phyloP scores from a whole-genome alignment of 1,284 basidiomycete genomes.

The Peniophora sp. region DNA sequence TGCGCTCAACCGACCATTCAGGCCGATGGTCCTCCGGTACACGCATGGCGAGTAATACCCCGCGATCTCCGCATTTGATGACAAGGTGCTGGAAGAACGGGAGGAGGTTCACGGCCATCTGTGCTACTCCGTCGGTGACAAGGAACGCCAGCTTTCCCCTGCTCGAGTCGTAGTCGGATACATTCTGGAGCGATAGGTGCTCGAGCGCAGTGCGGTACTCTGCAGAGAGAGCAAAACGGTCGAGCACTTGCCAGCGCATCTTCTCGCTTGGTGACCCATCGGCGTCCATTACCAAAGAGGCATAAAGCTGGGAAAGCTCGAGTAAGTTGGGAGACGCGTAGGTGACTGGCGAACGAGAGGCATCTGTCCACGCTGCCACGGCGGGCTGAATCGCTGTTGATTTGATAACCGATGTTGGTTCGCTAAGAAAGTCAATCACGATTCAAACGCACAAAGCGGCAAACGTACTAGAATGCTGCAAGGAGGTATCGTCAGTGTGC shows the following conservation, averaged over 20 bases:
- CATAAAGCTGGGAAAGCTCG: slow-evolving; percentile 67
- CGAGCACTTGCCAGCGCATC: slow-evolving; percentile 59
- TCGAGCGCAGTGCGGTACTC: slow-evolving; percentile 61
- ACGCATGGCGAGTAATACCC: slow-evolving; percentile 58
- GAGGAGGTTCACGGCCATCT: slow-evolving; percentile 74
- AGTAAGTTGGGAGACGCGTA: slow-evolving; percentile 76
- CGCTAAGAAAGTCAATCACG: slow-evolving; percentile 28
- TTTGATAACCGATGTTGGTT: slow-evolving; percentile 87
- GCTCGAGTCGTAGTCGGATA: slow-evolving; percentile 27
- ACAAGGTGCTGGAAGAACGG: slow-evolving; percentile 78
- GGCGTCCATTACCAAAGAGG: slow-evolving; percentile 35
- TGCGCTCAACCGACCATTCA: slow-evolving; percentile 40
- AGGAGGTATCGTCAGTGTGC: not conserved
- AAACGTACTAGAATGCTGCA: slow-evolving; percentile 54
- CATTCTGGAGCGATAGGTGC: slow-evolving; percentile 40
- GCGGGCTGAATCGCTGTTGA: slow-evolving; percentile 59
- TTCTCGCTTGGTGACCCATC: slow-evolving; percentile 42
- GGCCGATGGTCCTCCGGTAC: slow-evolving; percentile 34
- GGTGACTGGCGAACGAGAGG: slow-evolving; percentile 40
- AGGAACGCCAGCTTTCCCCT: slow-evolving; percentile 57
- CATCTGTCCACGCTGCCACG: slow-evolving; percentile 27
- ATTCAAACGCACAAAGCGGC: slow-evolving; percentile 5
- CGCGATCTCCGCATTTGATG: slow-evolving; percentile 74
- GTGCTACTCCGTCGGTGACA: slow-evolving; percentile 56
- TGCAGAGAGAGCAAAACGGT: slow-evolving; percentile 53